Conservation (phyloP, 441 rosid genomes). For the Flueggea neowawraea region DNA sequence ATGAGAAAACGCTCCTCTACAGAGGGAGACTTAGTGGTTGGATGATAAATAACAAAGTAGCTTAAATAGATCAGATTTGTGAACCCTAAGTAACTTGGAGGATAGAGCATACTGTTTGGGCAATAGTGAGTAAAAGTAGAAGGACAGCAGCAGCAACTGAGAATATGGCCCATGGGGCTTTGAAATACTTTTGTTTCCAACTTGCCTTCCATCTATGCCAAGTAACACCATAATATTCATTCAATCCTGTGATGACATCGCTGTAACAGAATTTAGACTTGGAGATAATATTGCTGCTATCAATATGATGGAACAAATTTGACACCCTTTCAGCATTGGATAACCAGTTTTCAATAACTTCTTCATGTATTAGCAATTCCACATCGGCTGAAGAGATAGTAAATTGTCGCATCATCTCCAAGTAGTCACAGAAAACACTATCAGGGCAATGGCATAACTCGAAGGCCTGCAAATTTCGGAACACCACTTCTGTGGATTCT, state of each 20-base stretch:
- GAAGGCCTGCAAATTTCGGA: no score
- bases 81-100: no score
- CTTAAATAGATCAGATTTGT: no score
- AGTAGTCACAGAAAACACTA: no score
- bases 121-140: slow-evolving; percentile 12
- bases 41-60: no score
- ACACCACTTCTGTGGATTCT: no score
- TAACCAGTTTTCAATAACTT: neutral
- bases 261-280: neutral
- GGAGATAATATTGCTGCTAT: neutral
- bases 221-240: neutral
- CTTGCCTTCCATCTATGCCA: neutral
- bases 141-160: slow-evolving; percentile 14
- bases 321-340: neutral
- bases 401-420: no score
- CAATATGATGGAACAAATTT: neutral
- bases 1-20: no score
- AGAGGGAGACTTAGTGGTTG: no score
- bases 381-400: no score
- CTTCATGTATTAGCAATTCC: neutral
- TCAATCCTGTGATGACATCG: slow-evolving; percentile 2
- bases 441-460: no score
- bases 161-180: slow-evolving; percentile 15
- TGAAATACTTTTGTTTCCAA: slow-evolving; percentile 10
- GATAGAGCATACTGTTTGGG: slow-evolving; percentile 13